Percentiles rank a stretch among this genome's conserved stretches.
Conservation (phyloP, 441 rosid genomes). For the Gossypium trilobum region DNA sequence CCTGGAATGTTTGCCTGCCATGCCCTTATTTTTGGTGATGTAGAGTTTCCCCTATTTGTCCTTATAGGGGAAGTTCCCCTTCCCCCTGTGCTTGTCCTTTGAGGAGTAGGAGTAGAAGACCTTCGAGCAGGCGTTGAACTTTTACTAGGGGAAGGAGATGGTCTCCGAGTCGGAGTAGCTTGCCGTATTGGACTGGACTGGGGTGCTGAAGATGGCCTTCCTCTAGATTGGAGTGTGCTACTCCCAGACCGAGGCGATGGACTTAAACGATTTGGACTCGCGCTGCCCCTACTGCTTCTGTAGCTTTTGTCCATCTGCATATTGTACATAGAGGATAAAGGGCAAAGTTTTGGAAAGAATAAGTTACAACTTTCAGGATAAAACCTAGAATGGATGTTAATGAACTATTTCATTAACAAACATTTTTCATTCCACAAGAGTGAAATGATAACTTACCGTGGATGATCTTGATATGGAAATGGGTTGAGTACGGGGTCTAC, state of each 20-base stretch:
- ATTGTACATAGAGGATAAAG: not conserved
- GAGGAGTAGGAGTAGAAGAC: conserved; percentile 72
- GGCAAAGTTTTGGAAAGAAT: not conserved
- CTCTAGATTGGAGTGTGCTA: conserved; percentile 62
- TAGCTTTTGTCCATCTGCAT: conserved; percentile 88
- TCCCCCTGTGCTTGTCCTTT: conserved; percentile 55
- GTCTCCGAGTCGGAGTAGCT: conserved; percentile 61
- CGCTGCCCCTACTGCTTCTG: conserved; percentile 87
- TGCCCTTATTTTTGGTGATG: conserved; percentile 78
- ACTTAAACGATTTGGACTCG: conserved; percentile 92
- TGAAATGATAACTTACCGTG: conserved; percentile 46
- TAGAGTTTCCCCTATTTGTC: conserved; percentile 68
- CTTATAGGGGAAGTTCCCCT: conserved; percentile 79
- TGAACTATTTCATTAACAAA: not conserved
- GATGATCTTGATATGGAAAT: conserved; percentile 88
- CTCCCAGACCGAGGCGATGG: conserved; percentile 75
- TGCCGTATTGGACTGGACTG: conserved; percentile 55
- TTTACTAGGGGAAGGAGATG: conserved; percentile 72
- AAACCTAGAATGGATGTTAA: not conserved
- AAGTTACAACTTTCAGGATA: not conserved
- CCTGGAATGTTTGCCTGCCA: conserved; percentile 95
- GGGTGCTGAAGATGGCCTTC: conserved; percentile 74
- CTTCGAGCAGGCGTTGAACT: conserved; percentile 53
- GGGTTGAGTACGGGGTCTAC: conserved; percentile 85
- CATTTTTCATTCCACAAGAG: conserved; percentile 13